Base-by-base conservation (phyloP, 2,329 filamentous ascomycete species). In the Kalmusia sp. region DNA sequence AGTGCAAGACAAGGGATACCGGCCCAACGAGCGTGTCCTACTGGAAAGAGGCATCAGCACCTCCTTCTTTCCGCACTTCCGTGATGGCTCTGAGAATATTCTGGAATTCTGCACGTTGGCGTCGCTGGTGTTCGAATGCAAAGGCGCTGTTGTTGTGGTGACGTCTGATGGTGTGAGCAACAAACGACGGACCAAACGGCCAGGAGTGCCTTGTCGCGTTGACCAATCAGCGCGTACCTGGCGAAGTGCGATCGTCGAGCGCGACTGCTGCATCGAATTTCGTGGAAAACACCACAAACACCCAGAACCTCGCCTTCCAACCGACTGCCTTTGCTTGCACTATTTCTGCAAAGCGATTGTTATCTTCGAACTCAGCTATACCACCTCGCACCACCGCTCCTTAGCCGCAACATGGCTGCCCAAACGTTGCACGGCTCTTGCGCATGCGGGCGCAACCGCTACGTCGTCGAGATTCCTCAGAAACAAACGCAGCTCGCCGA, bases 391-490 rank as follows among this genome's bases (percentile, higher is more conserved):
- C 34, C 11, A 33, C 14, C 41, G 31, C 17, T 17, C 25, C 17
- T 25, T 46, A 40, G 37, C 40, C 39, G n/a, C 51, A 31, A 33
- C 50, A 69, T 69, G 70, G 68, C 71, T 49, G 59, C 69, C 34
- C 71, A 83, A 55, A 82, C 82, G 33, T 82, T 96, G 52, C 86
- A 84, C 59, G 92, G 92, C 65, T 85, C 87, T 59, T 96, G 93
- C 78, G 87, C 89, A 48, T 97, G 93, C 74, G 92, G 92, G 52
- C 86, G 93, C 56, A 96, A 95, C 69, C 83, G 87, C 69, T 96
- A 96, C 76, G 81, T 87, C 52, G 86, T 96, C 62, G 77, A 84
- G 39, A 81, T 93, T 21, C 92, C 92, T 34, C 75, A 78, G 33
- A 77, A 85, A 28, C 76, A 82, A 45, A 86, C 87, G 14, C 82